Base-by-base conservation (phyloP, 176 grass and related monocot genomes). In the Eleusine indica region DNA sequence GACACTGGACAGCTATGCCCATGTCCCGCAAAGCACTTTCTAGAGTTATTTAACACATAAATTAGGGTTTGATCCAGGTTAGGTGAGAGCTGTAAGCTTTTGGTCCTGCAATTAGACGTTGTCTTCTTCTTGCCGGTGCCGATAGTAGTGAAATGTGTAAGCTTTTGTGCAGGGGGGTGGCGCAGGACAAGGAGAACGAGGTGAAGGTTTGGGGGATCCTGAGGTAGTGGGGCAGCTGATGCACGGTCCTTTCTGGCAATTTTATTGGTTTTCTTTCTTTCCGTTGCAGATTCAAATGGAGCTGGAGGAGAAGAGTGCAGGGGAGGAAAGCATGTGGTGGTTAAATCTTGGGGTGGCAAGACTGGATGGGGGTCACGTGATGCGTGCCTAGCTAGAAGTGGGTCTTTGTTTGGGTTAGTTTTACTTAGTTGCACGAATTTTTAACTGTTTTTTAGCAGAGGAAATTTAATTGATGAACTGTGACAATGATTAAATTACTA, bases 141-240 rank as follows among this genome's bases (percentile, higher is more conserved):
- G 71, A 46, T 83, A 83, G 74, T 88, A 88, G 56, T 32, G 2
- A 35, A 14, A 63, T 4, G 66, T 66, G 74, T 66, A 72, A 83
- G 86, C 80, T 77, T 87, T 87, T 78, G 49, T 10, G 62, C 43
- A 16, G 68, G 13, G 58, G 3, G 0, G 21, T 19, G 38, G 72
- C 12, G 56, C 9, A 61, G 71, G 73, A 87, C 86, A 87, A 77
- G 67, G 30, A 37, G 86, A 87, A 82, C 1, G 65, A 16, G 72
- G 43, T 51, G 86, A 71, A 49, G 25, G 12, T 3, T 2, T 43
- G 8, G 69, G 41, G 79, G 53, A 77, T 72, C 72, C 79, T 83
- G 86, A 83, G 80, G 74, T 83, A 78, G 86, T 83, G 86, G 86
- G 51, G 80, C 56, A 56, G 79, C 86, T 78, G 74, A 78, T 71